A percentile compares a stretch with the other conserved stretches of the same genome.
Evolutionary conservation across 306 rosid species (phyloP).

Genomic region (Luffa aegyptiaca): DNA sequence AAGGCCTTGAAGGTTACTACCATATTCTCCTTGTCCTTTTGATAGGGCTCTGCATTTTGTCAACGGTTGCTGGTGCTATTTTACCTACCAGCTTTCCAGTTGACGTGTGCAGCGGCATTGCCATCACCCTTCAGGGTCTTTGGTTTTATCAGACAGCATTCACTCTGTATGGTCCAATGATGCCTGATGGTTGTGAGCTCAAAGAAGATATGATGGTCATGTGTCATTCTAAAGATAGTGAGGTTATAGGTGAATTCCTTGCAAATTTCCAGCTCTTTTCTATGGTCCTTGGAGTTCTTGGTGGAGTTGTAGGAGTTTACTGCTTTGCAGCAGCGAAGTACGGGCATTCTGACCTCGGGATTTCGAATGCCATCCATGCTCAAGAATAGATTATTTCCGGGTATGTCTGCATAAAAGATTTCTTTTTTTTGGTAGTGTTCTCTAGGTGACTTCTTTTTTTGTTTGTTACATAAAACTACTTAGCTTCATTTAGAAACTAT

Average conservation of each 20-base stretch:
- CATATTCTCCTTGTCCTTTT: conserved; percentile 72
- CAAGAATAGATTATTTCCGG: conserved; percentile 32
- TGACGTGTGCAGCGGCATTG: conserved; percentile 61
- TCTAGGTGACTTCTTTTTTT: neutral
- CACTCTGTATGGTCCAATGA: conserved; percentile 87
- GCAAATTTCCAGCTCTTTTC: conserved; percentile 85
- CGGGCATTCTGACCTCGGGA: conserved; percentile 27
- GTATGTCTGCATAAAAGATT: neutral
- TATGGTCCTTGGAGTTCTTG: conserved; percentile 43
- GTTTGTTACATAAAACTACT: neutral
- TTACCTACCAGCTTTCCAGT: conserved; percentile 73
- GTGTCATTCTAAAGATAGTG: conserved; percentile 58
- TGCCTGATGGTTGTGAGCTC: conserved; percentile 77
- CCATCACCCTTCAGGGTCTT: conserved; percentile 79
- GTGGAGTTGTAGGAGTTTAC: conserved; percentile 46
- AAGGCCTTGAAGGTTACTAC: conserved; percentile 87
- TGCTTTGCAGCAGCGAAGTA: conserved; percentile 49
- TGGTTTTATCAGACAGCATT: conserved; percentile 99
- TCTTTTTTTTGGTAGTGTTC: neutral
- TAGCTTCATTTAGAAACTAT: neutral
- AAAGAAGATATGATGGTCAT: conserved; percentile 21
- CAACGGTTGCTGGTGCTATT: conserved; percentile 56
- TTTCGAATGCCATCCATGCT: conserved; percentile 25
- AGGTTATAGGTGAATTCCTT: conserved; percentile 75
- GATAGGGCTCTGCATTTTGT: conserved; percentile 62